These are phyloP conservation scores for Fusarium subglutinans DNA, from an alignment of 2,329 filamentous ascomycete species.

Conservation along the genomic window DNA sequence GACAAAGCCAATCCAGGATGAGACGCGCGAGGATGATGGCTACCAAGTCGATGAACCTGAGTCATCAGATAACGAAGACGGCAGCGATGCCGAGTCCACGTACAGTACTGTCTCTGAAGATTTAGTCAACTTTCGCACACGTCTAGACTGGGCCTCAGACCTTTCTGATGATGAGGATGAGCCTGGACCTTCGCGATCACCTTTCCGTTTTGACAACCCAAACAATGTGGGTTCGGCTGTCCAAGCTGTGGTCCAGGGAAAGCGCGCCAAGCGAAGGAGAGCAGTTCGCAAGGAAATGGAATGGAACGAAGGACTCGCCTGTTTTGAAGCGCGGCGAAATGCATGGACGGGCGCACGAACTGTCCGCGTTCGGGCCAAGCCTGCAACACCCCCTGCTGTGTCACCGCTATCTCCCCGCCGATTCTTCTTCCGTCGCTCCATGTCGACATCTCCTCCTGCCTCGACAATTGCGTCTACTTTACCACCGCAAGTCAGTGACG, in stretches of 20 bases:
- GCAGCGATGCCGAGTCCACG: conserved; percentile 55
- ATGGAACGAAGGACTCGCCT: conserved; percentile 86
- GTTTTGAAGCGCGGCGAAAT: conserved; percentile 80
- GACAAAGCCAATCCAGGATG: conserved; percentile 41
- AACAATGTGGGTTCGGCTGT: conserved; percentile 57
- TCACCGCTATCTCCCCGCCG: conserved; percentile 59
- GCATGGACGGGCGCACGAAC: conserved; percentile 84
- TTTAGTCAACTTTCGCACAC: conserved; percentile 57
- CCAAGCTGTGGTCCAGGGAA: conserved; percentile 55
- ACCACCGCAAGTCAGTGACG: conserved; percentile 43
- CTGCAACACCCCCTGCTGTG: conserved; percentile 51
- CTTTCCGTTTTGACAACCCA: conserved; percentile 62
- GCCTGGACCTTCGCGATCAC: conserved; percentile 50
- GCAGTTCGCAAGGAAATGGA: conserved; percentile 70
- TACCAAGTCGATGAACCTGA: conserved; percentile 53
- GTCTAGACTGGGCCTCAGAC: conserved; percentile 67
- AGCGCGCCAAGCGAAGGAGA: conserved; percentile 65
- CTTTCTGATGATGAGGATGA: conserved; percentile 62
- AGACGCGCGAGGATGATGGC: conserved; percentile 48
- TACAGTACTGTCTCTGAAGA: conserved; percentile 69
- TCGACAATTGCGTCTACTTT: conserved; percentile 37
- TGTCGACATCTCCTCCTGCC: conserved; percentile 52
- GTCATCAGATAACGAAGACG: conserved; percentile 38
- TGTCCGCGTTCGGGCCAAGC: conserved; percentile 62
- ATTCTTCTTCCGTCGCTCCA: conserved; percentile 60